Conservation (phyloP, 2,329 filamentous ascomycete genomes). For the Clonostachys rosea region DNA sequence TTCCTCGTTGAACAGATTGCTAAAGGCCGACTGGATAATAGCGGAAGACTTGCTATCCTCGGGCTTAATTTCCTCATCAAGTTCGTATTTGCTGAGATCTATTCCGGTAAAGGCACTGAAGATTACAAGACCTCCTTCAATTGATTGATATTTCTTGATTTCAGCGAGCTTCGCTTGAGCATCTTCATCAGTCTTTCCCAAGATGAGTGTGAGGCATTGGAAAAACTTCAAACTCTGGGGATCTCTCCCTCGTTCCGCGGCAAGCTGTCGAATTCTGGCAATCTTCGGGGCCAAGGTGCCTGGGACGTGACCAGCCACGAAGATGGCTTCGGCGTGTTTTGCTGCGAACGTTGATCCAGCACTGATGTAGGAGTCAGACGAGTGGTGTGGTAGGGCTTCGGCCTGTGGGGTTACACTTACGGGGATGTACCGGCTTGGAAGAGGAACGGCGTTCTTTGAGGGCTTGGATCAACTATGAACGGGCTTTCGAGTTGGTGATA, state of each 20-base stretch:
- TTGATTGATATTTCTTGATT: conserved; percentile 48
- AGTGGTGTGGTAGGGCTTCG: neutral
- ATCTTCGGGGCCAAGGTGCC: conserved; percentile 12
- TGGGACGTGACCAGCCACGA: conserved; percentile 43
- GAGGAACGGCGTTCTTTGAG: conserved; percentile 56
- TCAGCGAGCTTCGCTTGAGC: conserved; percentile 45
- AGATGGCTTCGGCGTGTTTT: conserved; percentile 57
- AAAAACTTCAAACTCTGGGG: conserved; percentile 53
- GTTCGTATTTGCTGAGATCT: conserved; percentile 53
- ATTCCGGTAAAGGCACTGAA: conserved; percentile 67
- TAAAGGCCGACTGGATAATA: conserved; percentile 22
- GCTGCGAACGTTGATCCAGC: conserved; percentile 53
- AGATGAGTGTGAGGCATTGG: conserved; percentile 48
- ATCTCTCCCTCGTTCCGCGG: conserved; percentile 28
- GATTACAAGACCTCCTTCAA: conserved; percentile 58
- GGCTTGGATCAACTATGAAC: conserved; percentile 50
- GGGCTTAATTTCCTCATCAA: conserved; percentile 58
- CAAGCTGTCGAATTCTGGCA: conserved; percentile 17
- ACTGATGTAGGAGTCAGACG: conserved; percentile 26
- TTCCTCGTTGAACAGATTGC: conserved; percentile 5
- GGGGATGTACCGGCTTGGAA: conserved; percentile 54
- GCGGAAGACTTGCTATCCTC: conserved; percentile 54
- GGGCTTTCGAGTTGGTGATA: conserved; percentile 49
- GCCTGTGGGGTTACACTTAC: neutral
- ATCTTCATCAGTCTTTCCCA: conserved; percentile 56